Evolutionary conservation across 768 basidiomycete species (phyloP).

Genomic region (Boletus reticulatus): DNA sequence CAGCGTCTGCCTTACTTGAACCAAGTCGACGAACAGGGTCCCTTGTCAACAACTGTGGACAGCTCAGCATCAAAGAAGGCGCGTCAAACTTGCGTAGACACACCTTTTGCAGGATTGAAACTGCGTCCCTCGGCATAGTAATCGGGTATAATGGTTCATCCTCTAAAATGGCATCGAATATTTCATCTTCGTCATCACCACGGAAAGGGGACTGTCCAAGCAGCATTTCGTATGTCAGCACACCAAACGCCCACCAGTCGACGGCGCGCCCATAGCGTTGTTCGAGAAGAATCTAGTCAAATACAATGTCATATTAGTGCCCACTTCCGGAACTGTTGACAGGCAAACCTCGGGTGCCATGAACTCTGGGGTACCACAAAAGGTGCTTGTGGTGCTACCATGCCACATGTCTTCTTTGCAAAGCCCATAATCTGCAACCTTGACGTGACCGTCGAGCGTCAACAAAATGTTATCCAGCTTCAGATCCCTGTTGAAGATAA

Average conservation of each 20-base stretch:
- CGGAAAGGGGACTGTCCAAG: conserved; percentile 99
- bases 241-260: conserved; percentile 99
- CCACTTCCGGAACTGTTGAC: background rate
- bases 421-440: conserved; percentile 98
- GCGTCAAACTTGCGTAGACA: background rate
- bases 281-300: conserved; percentile 87
- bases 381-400: conserved; percentile 94
- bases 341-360: conserved; percentile 94
- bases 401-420: conserved; percentile 99
- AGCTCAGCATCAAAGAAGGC: conserved; percentile 1
- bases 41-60: conserved; percentile 76
- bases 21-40: conserved; percentile 91
- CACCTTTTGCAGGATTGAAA: conserved; percentile 93
- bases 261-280: conserved; percentile 98
- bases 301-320: conserved; percentile 1
- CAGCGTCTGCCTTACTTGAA: conserved; percentile 87
- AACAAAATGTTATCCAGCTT: conserved; percentile 98
- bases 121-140: conserved; percentile 97
- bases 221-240: conserved; percentile 98
- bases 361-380: conserved; percentile 99
- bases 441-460: conserved; percentile 96
- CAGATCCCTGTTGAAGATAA: conserved; percentile 64
- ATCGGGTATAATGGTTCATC: conserved; percentile 99
- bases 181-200: conserved; percentile 99
- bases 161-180: conserved; percentile 98